These are phyloP conservation scores for Heterococcus sp. DNA, from an alignment of 108 stramenopile genomes.

Conservation along the genomic window DNA sequence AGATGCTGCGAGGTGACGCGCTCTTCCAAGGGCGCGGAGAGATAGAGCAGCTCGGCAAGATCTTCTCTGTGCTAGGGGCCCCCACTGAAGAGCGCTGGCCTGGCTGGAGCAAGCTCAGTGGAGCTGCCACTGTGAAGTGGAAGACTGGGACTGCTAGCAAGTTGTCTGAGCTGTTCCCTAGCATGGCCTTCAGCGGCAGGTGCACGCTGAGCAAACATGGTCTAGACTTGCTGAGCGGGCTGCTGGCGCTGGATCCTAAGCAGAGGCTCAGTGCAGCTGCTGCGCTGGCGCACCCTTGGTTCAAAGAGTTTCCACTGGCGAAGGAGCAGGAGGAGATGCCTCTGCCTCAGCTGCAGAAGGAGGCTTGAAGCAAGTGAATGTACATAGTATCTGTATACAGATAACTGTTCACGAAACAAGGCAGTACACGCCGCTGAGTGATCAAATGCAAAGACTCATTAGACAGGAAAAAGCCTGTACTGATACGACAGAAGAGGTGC, in stretches of 20 bases:
- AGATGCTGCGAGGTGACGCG: slow-evolving; percentile 22
- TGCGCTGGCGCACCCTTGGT: slow-evolving; percentile 49
- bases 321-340: slow-evolving; percentile 28
- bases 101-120: slow-evolving; percentile 17
- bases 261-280: slow-evolving; percentile 34
- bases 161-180: slow-evolving; percentile 13
- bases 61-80: slow-evolving; percentile 31
- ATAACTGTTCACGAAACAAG: no score
- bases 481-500: no score
- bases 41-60: slow-evolving; percentile 32
- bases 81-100: slow-evolving; percentile 47
- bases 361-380: no score
- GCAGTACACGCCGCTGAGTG: no score
- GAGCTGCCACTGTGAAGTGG: slow-evolving; percentile 13
- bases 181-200: slow-evolving; percentile 22
- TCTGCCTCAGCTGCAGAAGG: not conserved
- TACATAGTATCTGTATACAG: no score
- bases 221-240: slow-evolving; percentile 43
- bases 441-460: no score
- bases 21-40: slow-evolving; percentile 51
- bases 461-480: no score
- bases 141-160: not conserved
- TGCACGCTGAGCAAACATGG: slow-evolving; percentile 28
- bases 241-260: slow-evolving; percentile 47
- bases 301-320: slow-evolving; percentile 27